Base-by-base conservation (phyloP, 257 asterid genomes). In the Parsonsia alboflavescens region DNA sequence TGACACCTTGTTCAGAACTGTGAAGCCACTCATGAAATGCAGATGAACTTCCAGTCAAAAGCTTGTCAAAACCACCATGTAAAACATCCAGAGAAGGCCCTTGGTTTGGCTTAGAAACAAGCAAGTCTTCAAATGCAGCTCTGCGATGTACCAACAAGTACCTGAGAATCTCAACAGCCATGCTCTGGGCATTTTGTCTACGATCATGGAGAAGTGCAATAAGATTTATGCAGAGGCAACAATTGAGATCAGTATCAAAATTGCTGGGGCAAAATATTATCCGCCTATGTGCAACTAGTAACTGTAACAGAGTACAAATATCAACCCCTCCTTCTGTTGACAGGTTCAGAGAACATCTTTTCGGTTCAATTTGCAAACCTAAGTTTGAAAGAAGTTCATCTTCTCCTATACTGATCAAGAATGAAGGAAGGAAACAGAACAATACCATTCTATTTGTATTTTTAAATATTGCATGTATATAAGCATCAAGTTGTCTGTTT, bases 381-480 rank as follows among this genome's bases (percentile, higher is more conserved):
- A 92, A 78, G 71, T 88, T 85, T 68, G 90, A 88, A 76, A 92
- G 81, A 75, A 90, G 91, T 78, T 87, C 94, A 74, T 95, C 97
- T 86, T 95, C 99, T 86, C 96, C 98, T 44, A 95, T 82, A 83
- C 82, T 80, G 77, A 81, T 76, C 86, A 95, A 87, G 87, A 90
- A 95, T n/a, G 93, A 83, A n/a, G 99, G 99, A 75, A 90, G 92
- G 87, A 95, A 95, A 83, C 98, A 92, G 84, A 81, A 95, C 61
- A 88, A 77, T 79, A 95, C 82, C 91, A 91, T 88, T 28, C 96
- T 93, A 78, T 92, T 95, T 72, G 81, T 82, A 68, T 91, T 95
- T 85, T 89, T 95, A 65, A 95, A 86, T 64, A 95, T 90, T 41
- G 96, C 90, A 33, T 82, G 87, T 74, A 95, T 76, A 68, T 92